A percentile compares a stretch with the other conserved stretches of the same genome.
Evolutionary conservation across 2,329 filamentous ascomycete genomes (phyloP).

Genomic region (Venturia pyrina): DNA sequence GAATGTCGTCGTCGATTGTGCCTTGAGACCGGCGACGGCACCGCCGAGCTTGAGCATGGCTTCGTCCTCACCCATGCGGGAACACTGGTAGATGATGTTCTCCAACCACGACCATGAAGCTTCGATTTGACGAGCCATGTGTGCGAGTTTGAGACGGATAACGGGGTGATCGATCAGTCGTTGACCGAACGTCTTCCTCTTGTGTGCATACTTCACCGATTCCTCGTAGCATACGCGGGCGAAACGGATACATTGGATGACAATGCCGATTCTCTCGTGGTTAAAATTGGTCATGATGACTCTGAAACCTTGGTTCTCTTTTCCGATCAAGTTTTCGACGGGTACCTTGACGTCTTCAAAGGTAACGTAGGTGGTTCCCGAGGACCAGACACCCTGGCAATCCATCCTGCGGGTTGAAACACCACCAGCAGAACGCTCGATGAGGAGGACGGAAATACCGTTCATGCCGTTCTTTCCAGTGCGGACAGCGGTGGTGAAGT

Average conservation of each 20-base stretch:
- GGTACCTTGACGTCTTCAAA: constrained; percentile 99
- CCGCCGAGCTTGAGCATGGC: constrained; percentile 94
- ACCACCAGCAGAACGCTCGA: constrained; percentile 74
- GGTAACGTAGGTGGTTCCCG: constrained; percentile 91
- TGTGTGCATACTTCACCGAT: constrained; percentile 91
- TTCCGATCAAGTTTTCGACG: constrained; percentile 96
- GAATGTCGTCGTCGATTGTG: constrained; percentile 86
- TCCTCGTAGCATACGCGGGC: constrained; percentile 95
- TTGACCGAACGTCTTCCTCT: constrained; percentile 94
- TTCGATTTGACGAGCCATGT: constrained; percentile 98
- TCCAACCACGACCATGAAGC: constrained; percentile 96
- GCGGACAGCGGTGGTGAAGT: constrained; percentile 93
- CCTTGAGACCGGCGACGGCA: constrained; percentile 87
- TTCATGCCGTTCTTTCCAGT: constrained; percentile 87
- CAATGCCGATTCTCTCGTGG: constrained; percentile 97
- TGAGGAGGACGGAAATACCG: constrained; percentile 80
- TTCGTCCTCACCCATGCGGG: constrained; percentile 87
- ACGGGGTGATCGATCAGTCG: constrained; percentile 94
- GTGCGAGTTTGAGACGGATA: constrained; percentile 92
- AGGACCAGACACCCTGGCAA: constrained; percentile 94
- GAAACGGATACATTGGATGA: constrained; percentile 95
- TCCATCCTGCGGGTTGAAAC: constrained; percentile 94
- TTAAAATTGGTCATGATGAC: constrained; percentile 99
- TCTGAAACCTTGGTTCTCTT: constrained; percentile 92
- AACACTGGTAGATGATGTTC: constrained; percentile 85